Percentiles rank a stretch among this genome's conserved stretches.
Conservation (phyloP, 169 alveolate species). For the Plasmodium yoelii region DNA sequence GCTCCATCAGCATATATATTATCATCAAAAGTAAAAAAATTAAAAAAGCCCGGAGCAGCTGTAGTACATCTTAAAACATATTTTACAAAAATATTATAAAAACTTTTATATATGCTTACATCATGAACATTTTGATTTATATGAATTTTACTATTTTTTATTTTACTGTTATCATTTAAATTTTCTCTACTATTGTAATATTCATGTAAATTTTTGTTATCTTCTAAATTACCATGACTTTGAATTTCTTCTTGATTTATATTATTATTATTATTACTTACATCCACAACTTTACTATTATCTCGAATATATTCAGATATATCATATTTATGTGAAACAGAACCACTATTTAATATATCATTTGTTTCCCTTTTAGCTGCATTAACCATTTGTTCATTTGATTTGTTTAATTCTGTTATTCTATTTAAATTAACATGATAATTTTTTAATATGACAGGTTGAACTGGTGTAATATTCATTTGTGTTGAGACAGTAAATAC, state of each 20-base stretch:
- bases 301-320: neutral
- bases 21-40: constrained; percentile 83
- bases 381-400: neutral
- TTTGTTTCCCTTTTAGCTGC: neutral
- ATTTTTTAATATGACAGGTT: constrained; percentile 86
- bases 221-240: neutral
- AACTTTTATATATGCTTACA: constrained; percentile 76
- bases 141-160: constrained; percentile 13
- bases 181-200: neutral
- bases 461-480: constrained; percentile 82
- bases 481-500: constrained; percentile 87
- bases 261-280: no score
- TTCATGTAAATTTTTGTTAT: neutral
- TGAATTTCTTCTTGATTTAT: no score
- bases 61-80: constrained; percentile 90
- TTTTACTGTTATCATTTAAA: neutral
- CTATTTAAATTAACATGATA: constrained; percentile 47
- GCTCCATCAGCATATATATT: constrained; percentile 89
- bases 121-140: constrained; percentile 24
- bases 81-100: constrained; percentile 77
- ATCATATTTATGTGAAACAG: neutral
- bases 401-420: constrained; percentile 3
- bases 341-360: neutral
- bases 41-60: constrained; percentile 91
- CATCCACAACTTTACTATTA: no score